Evolutionary conservation across 169 alveolate species (phyloP).

Genomic region (Plasmodium falciparum): DNA sequence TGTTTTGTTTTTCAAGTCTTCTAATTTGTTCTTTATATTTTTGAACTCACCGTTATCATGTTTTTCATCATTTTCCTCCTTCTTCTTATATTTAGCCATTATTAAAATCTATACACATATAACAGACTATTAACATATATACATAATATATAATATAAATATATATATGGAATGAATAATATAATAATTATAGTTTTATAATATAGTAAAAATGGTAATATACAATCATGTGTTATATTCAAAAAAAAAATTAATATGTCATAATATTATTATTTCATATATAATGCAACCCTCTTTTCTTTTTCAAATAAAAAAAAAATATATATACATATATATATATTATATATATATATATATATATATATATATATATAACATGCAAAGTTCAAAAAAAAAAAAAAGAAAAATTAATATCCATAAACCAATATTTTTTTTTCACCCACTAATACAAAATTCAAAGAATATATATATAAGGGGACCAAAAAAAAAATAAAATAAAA

Average conservation of each 20-base stretch:
- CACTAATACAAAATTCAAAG: too few relatives aligned
- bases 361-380: too few relatives aligned
- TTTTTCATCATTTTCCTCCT: constrained; percentile 4
- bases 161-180: background rate
- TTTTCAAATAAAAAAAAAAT: too few relatives aligned
- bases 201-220: background rate
- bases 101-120: constrained; percentile 13
- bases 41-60: constrained; percentile 22
- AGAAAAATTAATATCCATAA: too few relatives aligned
- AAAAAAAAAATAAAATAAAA: too few relatives aligned
- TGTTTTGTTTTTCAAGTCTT: constrained; percentile 44
- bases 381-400: too few relatives aligned
- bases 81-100: constrained; percentile 19
- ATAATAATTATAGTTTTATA: background rate
- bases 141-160: background rate
- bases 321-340: too few relatives aligned
- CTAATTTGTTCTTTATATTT: constrained; percentile 39
- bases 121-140: background rate
- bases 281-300: background rate
- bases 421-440: too few relatives aligned
- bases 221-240: background rate
- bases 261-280: background rate
- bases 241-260: background rate
- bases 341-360: too few relatives aligned
- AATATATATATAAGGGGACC: too few relatives aligned